These are phyloP conservation scores for Colletotrichum incanum DNA, from an alignment of 2,329 filamentous ascomycete genomes.

Conservation along the genomic window DNA sequence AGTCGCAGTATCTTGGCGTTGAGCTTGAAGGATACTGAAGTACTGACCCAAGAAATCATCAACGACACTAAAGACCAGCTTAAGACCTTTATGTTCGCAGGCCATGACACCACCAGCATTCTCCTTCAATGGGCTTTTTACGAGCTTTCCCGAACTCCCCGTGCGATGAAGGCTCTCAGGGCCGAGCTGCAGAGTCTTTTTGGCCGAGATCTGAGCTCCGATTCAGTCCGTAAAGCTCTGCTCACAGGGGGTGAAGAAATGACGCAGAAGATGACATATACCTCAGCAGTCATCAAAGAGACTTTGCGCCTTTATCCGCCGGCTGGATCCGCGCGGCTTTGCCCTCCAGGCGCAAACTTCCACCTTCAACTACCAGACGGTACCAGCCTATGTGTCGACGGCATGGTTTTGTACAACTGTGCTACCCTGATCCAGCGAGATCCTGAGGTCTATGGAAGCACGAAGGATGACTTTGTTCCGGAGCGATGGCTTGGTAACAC, in stretches of 20 bases:
- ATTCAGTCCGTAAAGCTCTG: conserved; percentile 47
- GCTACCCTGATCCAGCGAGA: conserved; percentile 55
- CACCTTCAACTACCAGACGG: conserved; percentile 50
- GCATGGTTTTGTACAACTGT: conserved; percentile 54
- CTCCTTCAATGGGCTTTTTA: conserved; percentile 56
- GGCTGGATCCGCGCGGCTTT: conserved; percentile 50
- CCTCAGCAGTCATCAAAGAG: conserved; percentile 57
- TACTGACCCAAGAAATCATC: conserved; percentile 49
- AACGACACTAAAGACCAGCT: conserved; percentile 54
- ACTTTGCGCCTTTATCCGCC: conserved; percentile 54
- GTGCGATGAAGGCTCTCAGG: conserved; percentile 49
- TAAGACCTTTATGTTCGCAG: conserved; percentile 58
- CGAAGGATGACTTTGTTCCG: conserved; percentile 55
- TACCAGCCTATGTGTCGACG: conserved; percentile 51
- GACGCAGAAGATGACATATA: conserved; percentile 53
- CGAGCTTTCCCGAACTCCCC: conserved; percentile 53
- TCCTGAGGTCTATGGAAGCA: conserved; percentile 53
- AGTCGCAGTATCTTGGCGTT: conserved; percentile 54
- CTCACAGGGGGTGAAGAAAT: conserved; percentile 50
- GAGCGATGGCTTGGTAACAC: conserved; percentile 57
- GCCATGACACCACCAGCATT: conserved; percentile 59
- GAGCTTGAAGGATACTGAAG: conserved; percentile 49
- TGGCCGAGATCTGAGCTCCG: conserved; percentile 50
- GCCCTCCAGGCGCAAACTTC: conserved; percentile 48
- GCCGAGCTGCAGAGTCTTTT: conserved; percentile 56